Base-by-base conservation (phyloP, 163 green algal genomes). In the Chlorella variabilis region DNA sequence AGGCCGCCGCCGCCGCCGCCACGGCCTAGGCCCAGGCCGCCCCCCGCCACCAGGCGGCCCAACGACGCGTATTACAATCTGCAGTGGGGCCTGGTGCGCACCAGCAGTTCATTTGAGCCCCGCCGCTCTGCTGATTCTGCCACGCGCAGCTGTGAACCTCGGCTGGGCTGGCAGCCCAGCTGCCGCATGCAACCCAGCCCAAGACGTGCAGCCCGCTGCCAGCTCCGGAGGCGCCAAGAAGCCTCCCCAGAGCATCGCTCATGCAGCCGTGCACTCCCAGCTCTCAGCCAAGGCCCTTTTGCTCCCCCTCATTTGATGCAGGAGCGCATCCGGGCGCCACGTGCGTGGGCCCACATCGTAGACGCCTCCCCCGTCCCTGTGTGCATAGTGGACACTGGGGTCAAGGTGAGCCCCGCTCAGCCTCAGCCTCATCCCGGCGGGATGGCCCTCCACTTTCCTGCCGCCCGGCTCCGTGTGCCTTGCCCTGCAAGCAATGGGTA, bases 61-160 rank as follows among this genome's bases (percentile, higher is more conserved):
- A 80, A 88, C 61, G 86, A 90, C 62, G 69, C 73, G 3, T 17
- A 70, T 2, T 76, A 69, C 34, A 4, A 33, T 0, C 18, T 76
- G 58, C 86, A 87, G 67, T 88, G 83, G 83, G 70, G 81, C 33
- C 61, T 90, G 66, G 9, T 29, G 9, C 33, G 68, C 29, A 77
- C 86, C 61, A 68, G 51, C 21, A n/a, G n/a, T n/a, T n/a, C n/a
- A n/a, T n/a, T n/a, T n/a, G n/a, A n/a, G n/a, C n/a, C n/a, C n/a
- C n/a, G n/a, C n/a, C n/a, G n/a, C n/a, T n/a, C 71, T 73, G 18
- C 25, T 34, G 1, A 38, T 13, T n/a, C n/a, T 20, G 79, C 80
- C 27, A 86, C 82, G 82, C 8, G 7, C 39, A 36, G n/a, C n/a
- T n/a, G n/a, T n/a, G n/a, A n/a, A n/a, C n/a, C n/a, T n/a, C n/a